phyloP scores from a whole-genome alignment of 331 rosid genomes.

The Dryas integrifolia region DNA sequence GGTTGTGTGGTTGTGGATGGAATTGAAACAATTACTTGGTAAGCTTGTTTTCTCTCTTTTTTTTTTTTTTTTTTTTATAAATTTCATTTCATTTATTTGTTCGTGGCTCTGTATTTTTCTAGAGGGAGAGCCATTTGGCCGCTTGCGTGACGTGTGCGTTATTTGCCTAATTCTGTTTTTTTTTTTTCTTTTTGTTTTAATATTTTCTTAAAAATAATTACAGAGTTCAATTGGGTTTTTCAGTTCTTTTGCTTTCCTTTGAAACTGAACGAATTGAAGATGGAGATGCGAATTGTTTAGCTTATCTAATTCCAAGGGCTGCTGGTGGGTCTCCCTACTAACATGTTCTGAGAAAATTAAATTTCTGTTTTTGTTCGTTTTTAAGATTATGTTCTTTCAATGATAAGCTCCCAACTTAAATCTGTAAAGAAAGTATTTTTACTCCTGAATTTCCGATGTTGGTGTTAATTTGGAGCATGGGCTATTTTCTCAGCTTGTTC shows the following conservation, averaged over 20 bases:
- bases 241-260: constrained; percentile 11
- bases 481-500: background rate
- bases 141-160: constrained; percentile 31
- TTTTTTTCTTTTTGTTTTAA: background rate
- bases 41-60: background rate
- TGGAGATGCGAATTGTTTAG: constrained; percentile 3
- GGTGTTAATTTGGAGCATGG: background rate
- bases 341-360: background rate
- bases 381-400: background rate
- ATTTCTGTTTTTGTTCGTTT: constrained; percentile 5
- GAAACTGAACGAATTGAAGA: constrained; percentile 12
- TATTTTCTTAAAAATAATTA: background rate
- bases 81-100: constrained; percentile 27
- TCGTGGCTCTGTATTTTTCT: constrained; percentile 43
- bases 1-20: constrained; percentile 25
- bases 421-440: background rate
- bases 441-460: background rate
- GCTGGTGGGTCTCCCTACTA: constrained; percentile 18
- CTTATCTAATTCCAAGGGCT: background rate
- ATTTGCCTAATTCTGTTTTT: constrained; percentile 12
- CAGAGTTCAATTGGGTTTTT: background rate
- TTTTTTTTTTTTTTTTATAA: background rate
- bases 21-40: constrained; percentile 26
- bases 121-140: constrained; percentile 26
- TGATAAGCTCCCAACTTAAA: constrained; percentile 1